A percentile compares a stretch with the other conserved stretches of the same genome.
Evolutionary conservation across 2,329 filamentous ascomycete genomes (phyloP).

Genomic region (Exophiala bonariae): DNA sequence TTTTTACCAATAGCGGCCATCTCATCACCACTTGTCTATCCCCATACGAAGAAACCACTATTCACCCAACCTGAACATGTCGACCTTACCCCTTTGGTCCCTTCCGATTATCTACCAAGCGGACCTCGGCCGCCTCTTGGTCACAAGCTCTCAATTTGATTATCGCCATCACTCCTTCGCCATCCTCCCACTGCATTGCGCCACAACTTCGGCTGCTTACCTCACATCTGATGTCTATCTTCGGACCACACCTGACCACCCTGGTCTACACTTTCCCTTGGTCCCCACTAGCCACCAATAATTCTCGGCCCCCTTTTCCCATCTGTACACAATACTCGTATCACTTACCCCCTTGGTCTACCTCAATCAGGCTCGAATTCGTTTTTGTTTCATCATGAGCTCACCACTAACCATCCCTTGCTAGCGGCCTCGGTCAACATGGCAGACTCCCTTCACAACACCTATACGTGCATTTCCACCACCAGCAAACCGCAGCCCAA

Average conservation of each 20-base stretch:
- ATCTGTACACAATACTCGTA: too few relatives aligned
- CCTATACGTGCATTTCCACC: constrained; percentile 12
- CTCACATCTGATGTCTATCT: too few relatives aligned
- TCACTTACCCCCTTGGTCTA: constrained; percentile 4
- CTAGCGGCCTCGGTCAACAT: constrained; percentile 23
- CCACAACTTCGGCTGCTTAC: too few relatives aligned
- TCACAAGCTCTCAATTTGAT: constrained; percentile 5
- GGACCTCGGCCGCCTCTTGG: neutral
- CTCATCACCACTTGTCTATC: too few relatives aligned
- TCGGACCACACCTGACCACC: neutral
- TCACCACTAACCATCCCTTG: constrained; percentile 15
- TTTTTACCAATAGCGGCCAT: too few relatives aligned
- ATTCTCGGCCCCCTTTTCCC: neutral
- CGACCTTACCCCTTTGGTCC: neutral
- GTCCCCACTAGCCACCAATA: constrained; percentile 3
- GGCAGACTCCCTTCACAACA: constrained; percentile 18
- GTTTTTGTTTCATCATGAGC: constrained; percentile 7
- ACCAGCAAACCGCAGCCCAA: constrained; percentile 9
- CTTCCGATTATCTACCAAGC: neutral
- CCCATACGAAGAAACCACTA: too few relatives aligned
- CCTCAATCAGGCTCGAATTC: constrained; percentile 1
- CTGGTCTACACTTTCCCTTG: constrained; percentile 14
- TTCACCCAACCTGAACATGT: too few relatives aligned
- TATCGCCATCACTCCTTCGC: neutral
- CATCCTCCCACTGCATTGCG: constrained; percentile 2